Base-by-base conservation (phyloP, 345 rosid genomes). In the Ailanthus altissimus region DNA sequence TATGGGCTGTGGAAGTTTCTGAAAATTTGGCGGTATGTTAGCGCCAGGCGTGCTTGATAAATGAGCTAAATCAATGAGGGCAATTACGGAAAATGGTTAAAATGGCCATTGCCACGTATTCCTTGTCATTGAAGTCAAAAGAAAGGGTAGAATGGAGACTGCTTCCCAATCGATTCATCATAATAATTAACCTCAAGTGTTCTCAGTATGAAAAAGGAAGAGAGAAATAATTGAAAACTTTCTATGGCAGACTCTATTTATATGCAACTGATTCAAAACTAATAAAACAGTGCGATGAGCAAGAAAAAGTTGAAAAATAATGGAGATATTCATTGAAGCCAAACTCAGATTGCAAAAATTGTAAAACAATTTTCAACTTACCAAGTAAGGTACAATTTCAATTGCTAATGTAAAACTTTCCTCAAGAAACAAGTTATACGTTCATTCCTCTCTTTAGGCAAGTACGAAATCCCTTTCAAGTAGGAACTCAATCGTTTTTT, bases 401-500 rank as follows among this genome's bases (percentile, higher is more conserved):
- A 43, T 23, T 45, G 81, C 28, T 80, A 74, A 54, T 64, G 66
- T 75, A 65, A 71, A 62, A 79, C 72, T 76, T 74, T 26, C 73
- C 58, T n/a, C 25, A 51, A 49, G 82, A 46, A 81, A 77, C 75
- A 62, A 21, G 73, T 7, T 64, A 73, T 16, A 73, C 67, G 72
- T 46, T n/a, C 60, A 62, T 21, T 80, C 70, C 46, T n/a, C 57
- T 75, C 77, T 77, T 88, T 78, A 96, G 57, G 99, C 98, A 75
- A 96, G 71, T 96, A 96, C 43, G 94, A 93, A 96, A 75, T 96
- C 99, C 21, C 99, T 89, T 78, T 93, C 98, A 1, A 96, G 93
- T 23, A 96, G 97, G 61, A 97, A 92, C 87, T 96, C 99, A 2
- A 96, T 93, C 99, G 89, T 85, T 96, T 96, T 90, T 96, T 96